These are phyloP conservation scores for Trichosanthes truncata DNA, from an alignment of 306 rosid genomes.

Conservation along the genomic window DNA sequence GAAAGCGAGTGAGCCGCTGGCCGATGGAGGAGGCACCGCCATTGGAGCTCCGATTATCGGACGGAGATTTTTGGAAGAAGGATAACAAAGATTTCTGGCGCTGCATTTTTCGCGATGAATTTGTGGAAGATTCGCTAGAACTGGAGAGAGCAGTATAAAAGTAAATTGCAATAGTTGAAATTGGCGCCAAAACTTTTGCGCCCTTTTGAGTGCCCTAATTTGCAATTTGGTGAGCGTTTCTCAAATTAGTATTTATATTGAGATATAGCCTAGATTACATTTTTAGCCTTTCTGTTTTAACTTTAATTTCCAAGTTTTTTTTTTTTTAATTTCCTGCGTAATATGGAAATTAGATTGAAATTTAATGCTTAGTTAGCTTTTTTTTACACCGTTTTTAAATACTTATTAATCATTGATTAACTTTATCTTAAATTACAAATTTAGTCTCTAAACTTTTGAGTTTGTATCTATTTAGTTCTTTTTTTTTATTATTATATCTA, in stretches of 20 bases:
- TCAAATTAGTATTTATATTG: not conserved
- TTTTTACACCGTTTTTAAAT: no score
- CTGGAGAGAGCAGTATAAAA: not conserved
- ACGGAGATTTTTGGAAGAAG: conserved; percentile 50
- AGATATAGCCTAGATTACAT: not conserved
- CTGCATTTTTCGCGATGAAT: conserved; percentile 37
- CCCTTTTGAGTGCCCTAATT: conserved; percentile 4
- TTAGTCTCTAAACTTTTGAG: no score
- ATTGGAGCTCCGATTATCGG: conserved; percentile 26
- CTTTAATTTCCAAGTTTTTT: not conserved
- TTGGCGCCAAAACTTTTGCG: conserved; percentile 11
- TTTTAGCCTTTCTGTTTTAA: not conserved
- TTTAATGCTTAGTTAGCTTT: no score
- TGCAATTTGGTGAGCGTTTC: not conserved
- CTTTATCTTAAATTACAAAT: no score
- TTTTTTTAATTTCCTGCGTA: no score
- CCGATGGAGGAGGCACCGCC: not conserved
- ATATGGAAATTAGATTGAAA: no score
- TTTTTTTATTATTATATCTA: no score
- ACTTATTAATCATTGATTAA: no score
- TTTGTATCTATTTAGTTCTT: no score
- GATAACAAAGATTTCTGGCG: conserved; percentile 79
- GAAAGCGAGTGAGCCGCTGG: conserved; percentile 16
- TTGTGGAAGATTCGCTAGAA: not conserved
- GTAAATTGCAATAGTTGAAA: not conserved